Evolutionary conservation across 2,329 filamentous ascomycete genomes (phyloP).

Genomic region (Lojkania enalia): DNA sequence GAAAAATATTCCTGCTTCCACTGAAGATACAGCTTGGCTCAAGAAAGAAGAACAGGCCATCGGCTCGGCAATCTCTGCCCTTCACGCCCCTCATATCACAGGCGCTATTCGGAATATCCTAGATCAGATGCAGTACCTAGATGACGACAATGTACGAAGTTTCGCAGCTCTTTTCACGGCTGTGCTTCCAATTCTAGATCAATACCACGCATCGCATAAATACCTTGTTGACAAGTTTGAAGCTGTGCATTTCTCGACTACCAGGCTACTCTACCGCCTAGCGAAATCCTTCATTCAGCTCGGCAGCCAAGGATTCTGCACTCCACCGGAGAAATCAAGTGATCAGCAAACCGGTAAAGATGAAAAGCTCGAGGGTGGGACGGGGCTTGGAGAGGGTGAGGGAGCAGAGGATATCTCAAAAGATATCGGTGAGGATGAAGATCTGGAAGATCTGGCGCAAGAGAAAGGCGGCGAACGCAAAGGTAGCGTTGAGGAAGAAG

Average conservation of each 20-base stretch:
- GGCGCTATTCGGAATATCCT: slow-evolving; percentile 50
- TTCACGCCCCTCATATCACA: slow-evolving; percentile 63
- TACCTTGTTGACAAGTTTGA: slow-evolving; percentile 62
- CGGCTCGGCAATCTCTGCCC: slow-evolving; percentile 55
- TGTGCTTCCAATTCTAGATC: slow-evolving; percentile 70
- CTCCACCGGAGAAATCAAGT: slow-evolving; percentile 74
- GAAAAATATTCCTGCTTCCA: slow-evolving; percentile 58
- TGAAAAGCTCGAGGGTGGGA: slow-evolving; percentile 86
- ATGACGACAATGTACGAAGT: slow-evolving; percentile 48
- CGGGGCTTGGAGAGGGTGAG: slow-evolving; percentile 91
- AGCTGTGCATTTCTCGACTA: slow-evolving; percentile 69
- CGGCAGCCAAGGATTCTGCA: slow-evolving; percentile 86
- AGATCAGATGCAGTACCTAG: slow-evolving; percentile 49
- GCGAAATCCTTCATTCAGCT: slow-evolving; percentile 78
- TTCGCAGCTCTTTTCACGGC: slow-evolving; percentile 63
- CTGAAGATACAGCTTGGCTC: slow-evolving; percentile 67
- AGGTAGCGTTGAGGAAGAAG: slow-evolving; percentile 73
- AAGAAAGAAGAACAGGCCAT: slow-evolving; percentile 50
- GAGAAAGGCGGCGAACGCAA: slow-evolving; percentile 67
- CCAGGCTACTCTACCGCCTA: slow-evolving; percentile 74
- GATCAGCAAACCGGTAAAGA: slow-evolving; percentile 68
- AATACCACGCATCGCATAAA: slow-evolving; percentile 68
- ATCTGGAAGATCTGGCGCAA: slow-evolving; percentile 87
- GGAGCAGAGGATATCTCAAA: slow-evolving; percentile 98
- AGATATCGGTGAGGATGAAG: slow-evolving; percentile 90